These are phyloP conservation scores for Populus hybrid DNA, from an alignment of 441 rosid genomes.

Conservation along the genomic window DNA sequence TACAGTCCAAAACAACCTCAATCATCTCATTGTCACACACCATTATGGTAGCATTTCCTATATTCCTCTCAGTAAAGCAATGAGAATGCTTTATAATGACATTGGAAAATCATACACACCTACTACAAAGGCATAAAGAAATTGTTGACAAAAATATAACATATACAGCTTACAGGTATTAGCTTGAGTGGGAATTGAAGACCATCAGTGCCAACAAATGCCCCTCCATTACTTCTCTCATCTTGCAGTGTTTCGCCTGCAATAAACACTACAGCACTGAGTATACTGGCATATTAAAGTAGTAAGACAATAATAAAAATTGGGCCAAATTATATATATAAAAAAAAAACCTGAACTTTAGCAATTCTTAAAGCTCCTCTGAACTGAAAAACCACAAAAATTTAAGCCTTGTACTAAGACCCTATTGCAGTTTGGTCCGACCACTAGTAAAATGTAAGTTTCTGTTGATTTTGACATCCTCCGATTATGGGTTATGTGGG, in stretches of 20 bases:
- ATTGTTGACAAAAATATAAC: constrained; percentile 6
- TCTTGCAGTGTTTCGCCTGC: constrained; percentile 88
- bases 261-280: constrained; percentile 20
- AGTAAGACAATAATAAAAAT: neutral
- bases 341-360: too few relatives aligned
- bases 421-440: too few relatives aligned
- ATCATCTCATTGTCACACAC: neutral
- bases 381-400: neutral
- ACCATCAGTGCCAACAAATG: constrained; percentile 80
- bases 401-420: too few relatives aligned
- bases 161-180: constrained; percentile 69
- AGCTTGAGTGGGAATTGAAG: constrained; percentile 85
- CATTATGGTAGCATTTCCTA: neutral
- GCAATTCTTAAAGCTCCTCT: neutral
- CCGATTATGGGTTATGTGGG: too few relatives aligned
- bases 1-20: neutral
- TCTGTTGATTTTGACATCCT: too few relatives aligned
- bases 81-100: neutral
- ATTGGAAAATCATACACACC: neutral
- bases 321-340: neutral
- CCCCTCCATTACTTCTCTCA: constrained; percentile 86
- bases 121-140: constrained; percentile 10
- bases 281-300: neutral
- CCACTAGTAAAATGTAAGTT: too few relatives aligned
- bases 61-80: neutral